Conservation (phyloP, 2,329 filamentous ascomycete species). For the Aspergillus neotritici region DNA sequence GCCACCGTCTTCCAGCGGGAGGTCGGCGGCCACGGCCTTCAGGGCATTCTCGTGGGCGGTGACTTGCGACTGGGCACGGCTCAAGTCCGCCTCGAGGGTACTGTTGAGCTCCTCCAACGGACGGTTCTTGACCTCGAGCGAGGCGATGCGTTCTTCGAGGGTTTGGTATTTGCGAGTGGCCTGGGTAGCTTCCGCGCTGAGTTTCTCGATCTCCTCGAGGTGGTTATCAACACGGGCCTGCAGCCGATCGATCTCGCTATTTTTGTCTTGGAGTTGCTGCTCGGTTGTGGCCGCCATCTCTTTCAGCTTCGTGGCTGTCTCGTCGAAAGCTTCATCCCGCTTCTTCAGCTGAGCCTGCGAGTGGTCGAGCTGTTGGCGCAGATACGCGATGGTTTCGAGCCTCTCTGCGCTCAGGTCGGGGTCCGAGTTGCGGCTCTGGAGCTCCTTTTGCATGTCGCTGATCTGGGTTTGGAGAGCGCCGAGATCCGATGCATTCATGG, state of each 20-base stretch:
- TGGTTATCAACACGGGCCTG: slow-evolving; percentile 32
- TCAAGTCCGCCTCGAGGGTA: slow-evolving; percentile 32
- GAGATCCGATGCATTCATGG: slow-evolving; percentile 16
- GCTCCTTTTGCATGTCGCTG: slow-evolving; percentile 26
- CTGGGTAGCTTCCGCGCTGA: slow-evolving; percentile 31
- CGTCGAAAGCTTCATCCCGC: slow-evolving; percentile 30
- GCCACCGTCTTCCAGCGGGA: slow-evolving; percentile 27
- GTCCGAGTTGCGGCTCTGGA: slow-evolving; percentile 22
- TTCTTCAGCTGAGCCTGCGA: slow-evolving; percentile 32
- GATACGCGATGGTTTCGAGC: slow-evolving; percentile 26
- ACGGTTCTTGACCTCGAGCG: slow-evolving; percentile 30
- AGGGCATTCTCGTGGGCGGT: slow-evolving; percentile 34
- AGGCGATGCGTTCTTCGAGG: slow-evolving; percentile 30
- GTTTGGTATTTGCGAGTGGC: slow-evolving; percentile 29
- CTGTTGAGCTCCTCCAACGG: slow-evolving; percentile 36
- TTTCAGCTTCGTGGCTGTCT: slow-evolving; percentile 27
- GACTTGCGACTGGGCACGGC: slow-evolving; percentile 30
- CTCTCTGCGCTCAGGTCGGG: slow-evolving; percentile 23
- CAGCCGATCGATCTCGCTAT: slow-evolving; percentile 33
- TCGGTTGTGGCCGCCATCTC: slow-evolving; percentile 31
- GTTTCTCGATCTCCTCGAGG: slow-evolving; percentile 29
- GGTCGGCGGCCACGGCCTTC: slow-evolving; percentile 32
- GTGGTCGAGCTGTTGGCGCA: slow-evolving; percentile 30
- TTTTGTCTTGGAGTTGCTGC: slow-evolving; percentile 31
- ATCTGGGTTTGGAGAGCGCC: slow-evolving; percentile 28